Evolutionary conservation across 2,329 filamentous ascomycete species (phyloP).

Genomic region (Pestalotiopsis sp.): DNA sequence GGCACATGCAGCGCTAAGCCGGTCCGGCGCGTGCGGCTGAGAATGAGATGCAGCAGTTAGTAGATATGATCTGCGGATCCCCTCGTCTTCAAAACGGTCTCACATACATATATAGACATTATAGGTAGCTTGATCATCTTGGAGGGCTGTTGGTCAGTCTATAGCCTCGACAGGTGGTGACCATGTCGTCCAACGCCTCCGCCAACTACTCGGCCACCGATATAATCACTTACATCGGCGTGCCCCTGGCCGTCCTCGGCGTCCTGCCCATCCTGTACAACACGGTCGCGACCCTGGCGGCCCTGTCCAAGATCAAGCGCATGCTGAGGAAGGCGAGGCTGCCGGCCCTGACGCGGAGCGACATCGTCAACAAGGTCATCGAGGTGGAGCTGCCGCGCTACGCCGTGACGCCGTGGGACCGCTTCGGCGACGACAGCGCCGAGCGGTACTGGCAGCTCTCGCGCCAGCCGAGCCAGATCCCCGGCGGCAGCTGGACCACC

Average conservation of each 20-base stretch:
- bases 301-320: constrained; percentile 61
- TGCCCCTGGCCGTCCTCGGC: constrained; percentile 61
- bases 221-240: constrained; percentile 58
- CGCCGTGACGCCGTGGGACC: constrained; percentile 62
- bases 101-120: neutral
- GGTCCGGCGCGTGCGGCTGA: constrained; percentile 10
- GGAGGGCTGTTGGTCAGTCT: neutral
- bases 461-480: constrained; percentile 52
- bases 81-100: neutral
- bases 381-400: constrained; percentile 68
- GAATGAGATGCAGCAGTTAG: neutral
- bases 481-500: constrained; percentile 65
- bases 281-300: constrained; percentile 60
- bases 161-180: too few species aligned
- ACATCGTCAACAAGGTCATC: constrained; percentile 67
- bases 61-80: constrained; percentile 2
- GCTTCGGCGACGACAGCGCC: constrained; percentile 47
- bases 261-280: constrained; percentile 70
- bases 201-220: constrained; percentile 39
- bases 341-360: constrained; percentile 62
- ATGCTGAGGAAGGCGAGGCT: constrained; percentile 59
- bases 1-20: neutral
- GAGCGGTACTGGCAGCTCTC: constrained; percentile 60
- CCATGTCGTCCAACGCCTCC: constrained; percentile 4
- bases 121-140: neutral